phyloP scores from a whole-genome alignment of 257 asterid genomes.

The Plantago ovata region DNA sequence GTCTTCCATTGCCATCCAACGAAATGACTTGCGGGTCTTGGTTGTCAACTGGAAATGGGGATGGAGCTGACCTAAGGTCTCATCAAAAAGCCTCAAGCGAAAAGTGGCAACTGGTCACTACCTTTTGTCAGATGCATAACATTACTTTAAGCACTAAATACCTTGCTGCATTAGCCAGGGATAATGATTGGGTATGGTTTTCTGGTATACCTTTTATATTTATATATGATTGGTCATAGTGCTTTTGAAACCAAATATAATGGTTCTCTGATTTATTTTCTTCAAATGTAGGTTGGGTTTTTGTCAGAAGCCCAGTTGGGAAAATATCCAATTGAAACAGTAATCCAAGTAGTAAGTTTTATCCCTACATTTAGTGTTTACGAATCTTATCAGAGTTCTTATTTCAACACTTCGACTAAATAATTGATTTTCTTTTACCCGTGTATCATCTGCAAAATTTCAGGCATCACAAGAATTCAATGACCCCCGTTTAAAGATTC shows the following conservation, averaged over 20 bases:
- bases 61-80: conserved; percentile 83
- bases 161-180: conserved; percentile 87
- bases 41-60: conserved; percentile 78
- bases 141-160: conserved; percentile 89
- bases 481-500: conserved; percentile 76
- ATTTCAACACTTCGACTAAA: neutral
- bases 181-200: conserved; percentile 89
- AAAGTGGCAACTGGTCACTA: conserved; percentile 85
- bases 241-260: conserved; percentile 7
- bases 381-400: no score
- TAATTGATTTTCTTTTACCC: conserved; percentile 22
- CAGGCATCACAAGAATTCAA: conserved; percentile 90
- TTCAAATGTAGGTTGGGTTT: conserved; percentile 76
- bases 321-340: conserved; percentile 77
- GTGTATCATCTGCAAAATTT: conserved; percentile 25
- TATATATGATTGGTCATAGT: conserved; percentile 13
- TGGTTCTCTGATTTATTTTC: conserved; percentile 19
- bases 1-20: conserved; percentile 65
- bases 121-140: conserved; percentile 83
- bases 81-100: conserved; percentile 89
- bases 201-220: conserved; percentile 1
- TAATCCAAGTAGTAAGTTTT: conserved; percentile 77
- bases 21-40: conserved; percentile 88
- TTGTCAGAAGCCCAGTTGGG: conserved; percentile 94
- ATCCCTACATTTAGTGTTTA: conserved; percentile 3